Evolutionary conservation across 768 basidiomycete genomes (phyloP).

Genomic region (Mycena sanguinolenta): DNA sequence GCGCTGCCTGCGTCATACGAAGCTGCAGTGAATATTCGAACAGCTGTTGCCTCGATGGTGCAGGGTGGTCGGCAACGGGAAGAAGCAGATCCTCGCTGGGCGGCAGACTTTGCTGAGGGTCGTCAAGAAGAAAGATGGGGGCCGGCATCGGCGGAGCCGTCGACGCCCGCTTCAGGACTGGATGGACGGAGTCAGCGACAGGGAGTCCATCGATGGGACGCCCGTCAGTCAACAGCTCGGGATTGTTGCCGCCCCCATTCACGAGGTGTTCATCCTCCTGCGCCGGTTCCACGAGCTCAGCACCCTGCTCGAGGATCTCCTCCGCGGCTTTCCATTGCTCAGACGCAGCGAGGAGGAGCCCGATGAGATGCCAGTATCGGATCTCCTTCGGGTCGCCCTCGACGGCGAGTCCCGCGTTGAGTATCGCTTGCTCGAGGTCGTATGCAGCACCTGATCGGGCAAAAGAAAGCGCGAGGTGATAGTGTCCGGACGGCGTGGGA

Average conservation of each 20-base stretch:
- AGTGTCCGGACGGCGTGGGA: conserved; percentile 72
- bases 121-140: conserved; percentile 34
- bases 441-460: conserved; percentile 74
- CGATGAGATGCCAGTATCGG: conserved; percentile 93
- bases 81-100: conserved; percentile 58
- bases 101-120: conserved; percentile 51
- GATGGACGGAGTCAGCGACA: conserved; percentile 13
- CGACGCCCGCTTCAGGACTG: conserved; percentile 28
- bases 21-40: conserved; percentile 89
- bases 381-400: conserved; percentile 74
- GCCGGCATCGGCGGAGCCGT: conserved; percentile 17
- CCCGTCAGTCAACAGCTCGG: conserved; percentile 37
- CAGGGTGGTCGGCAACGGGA: conserved; percentile 61
- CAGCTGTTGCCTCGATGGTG: conserved; percentile 65
- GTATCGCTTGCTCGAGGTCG: conserved; percentile 76
- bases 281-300: conserved; percentile 66
- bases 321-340: conserved; percentile 86
- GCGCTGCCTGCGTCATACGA: conserved; percentile 85
- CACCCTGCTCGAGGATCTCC: conserved; percentile 84
- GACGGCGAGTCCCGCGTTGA: conserved; percentile 77
- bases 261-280: conserved; percentile 44
- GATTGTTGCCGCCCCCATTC: conserved; percentile 23
- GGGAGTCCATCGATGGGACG: conserved; percentile 37
- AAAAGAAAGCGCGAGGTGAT: conserved; percentile 85
- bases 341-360: conserved; percentile 80